These are phyloP conservation scores for Globisporangium megalacanthum DNA, from an alignment of 352 stramenopile species.

Conservation along the genomic window DNA sequence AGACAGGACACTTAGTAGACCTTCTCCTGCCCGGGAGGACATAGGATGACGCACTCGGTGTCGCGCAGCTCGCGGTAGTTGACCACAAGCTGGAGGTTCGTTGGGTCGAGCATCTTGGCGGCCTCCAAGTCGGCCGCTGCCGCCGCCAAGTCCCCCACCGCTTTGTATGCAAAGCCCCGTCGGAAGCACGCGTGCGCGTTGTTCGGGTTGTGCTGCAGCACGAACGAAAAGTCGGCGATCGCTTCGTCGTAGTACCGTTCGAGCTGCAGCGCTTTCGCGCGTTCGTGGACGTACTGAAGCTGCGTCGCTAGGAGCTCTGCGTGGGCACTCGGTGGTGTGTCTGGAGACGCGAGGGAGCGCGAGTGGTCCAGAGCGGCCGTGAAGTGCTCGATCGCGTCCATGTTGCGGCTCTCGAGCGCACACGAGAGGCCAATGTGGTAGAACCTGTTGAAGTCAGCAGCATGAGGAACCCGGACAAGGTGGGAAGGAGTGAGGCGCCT, in stretches of 20 bases:
- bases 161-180: conserved; percentile 67
- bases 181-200: conserved; percentile 84
- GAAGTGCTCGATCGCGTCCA: conserved; percentile 66
- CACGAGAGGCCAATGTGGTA: conserved; percentile 67
- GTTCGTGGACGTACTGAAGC: conserved; percentile 62
- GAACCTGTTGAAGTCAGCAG: conserved; percentile 23
- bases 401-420: conserved; percentile 41
- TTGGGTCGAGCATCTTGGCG: conserved; percentile 55
- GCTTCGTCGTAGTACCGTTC: conserved; percentile 62
- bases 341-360: background rate
- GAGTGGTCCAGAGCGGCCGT: conserved; percentile 33
- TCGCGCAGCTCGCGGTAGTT: conserved; percentile 77
- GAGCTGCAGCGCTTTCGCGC: conserved; percentile 74
- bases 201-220: conserved; percentile 62
- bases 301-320: conserved; percentile 13
- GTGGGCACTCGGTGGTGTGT: conserved; percentile 1
- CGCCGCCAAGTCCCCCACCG: conserved; percentile 43
- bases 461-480: background rate
- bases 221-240: conserved; percentile 66
- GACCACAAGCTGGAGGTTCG: conserved; percentile 61
- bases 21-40: conserved; percentile 57
- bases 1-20: conserved; percentile 16
- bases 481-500: background rate
- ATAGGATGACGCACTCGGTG: conserved; percentile 69
- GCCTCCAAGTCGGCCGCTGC: conserved; percentile 70